phyloP scores from a whole-genome alignment of 306 rosid genomes.

The Cicer arietinum region DNA sequence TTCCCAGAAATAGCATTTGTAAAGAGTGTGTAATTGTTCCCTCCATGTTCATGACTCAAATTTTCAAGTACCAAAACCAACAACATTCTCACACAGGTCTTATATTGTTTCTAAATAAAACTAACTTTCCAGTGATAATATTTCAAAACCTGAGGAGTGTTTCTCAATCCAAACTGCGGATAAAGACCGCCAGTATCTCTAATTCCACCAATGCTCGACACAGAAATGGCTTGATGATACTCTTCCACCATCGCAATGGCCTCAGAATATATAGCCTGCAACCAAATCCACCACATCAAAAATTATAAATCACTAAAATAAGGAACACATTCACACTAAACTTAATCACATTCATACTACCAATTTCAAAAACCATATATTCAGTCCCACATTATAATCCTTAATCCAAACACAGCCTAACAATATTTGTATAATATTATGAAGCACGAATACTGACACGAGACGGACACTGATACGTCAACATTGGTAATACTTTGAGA shows the following conservation, averaged over 20 bases:
- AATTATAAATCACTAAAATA: conserved; percentile 29
- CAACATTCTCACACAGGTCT: background rate
- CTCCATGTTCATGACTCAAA: background rate
- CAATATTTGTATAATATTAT: background rate
- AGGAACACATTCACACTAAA: conserved; percentile 30
- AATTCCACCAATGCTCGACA: conserved; percentile 68
- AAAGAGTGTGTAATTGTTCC: background rate
- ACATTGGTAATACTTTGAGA: no score
- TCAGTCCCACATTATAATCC: background rate
- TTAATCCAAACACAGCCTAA: conserved; percentile 4
- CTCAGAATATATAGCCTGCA: conserved; percentile 86
- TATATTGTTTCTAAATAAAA: background rate
- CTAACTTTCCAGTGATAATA: background rate
- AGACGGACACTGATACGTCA: no score
- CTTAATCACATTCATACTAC: conserved; percentile 28
- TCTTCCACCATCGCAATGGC: conserved; percentile 92
- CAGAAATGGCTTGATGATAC: conserved; percentile 73
- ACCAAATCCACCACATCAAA: conserved; percentile 39
- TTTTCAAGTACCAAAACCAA: conserved; percentile 13
- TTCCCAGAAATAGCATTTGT: conserved; percentile 15
- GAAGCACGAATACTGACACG: no score
- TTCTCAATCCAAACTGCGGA: conserved; percentile 73
- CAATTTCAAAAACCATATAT: conserved; percentile 11
- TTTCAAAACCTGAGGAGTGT: conserved; percentile 74
- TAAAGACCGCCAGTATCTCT: conserved; percentile 66